phyloP scores from a whole-genome alignment of 805 yeast species.

The Lachancea fermentati region DNA sequence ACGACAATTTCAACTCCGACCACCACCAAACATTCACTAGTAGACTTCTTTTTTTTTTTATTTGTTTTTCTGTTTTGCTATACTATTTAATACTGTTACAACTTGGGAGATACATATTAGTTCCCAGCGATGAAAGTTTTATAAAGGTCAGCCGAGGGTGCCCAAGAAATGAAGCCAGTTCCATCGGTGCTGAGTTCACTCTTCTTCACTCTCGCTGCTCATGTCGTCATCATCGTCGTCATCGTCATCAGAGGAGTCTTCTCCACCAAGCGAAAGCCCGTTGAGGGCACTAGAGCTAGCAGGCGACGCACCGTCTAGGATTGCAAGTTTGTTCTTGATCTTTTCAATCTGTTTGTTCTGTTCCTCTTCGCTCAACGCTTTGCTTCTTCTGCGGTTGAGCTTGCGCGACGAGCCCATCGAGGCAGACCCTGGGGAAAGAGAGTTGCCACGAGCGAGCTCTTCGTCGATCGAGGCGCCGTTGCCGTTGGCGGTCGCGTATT shows the following conservation, averaged over 20 bases:
- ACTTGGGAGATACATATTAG: not conserved
- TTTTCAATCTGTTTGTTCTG: constrained; percentile 62
- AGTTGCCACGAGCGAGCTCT: constrained; percentile 11
- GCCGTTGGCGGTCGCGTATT: constrained; percentile 26
- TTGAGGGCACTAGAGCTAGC: constrained; percentile 32
- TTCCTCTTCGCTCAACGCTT: constrained; percentile 60
- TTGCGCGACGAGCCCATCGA: constrained; percentile 4
- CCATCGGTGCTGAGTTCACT: constrained; percentile 31
- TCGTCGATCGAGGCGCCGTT: constrained; percentile 10
- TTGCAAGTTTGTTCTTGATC: constrained; percentile 69
- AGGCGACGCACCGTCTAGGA: constrained; percentile 53
- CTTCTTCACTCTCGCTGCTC: constrained; percentile 71
- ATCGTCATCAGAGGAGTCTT: constrained; percentile 34
- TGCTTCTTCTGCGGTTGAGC: constrained; percentile 42
- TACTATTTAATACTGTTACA: constrained; percentile 1
- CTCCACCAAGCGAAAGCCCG: constrained; percentile 21
- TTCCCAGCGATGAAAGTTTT: not conserved
- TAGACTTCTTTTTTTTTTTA: not conserved
- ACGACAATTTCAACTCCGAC: no score
- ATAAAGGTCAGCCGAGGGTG: not conserved
- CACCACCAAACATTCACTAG: no score
- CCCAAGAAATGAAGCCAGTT: not conserved
- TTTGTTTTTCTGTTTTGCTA: constrained; percentile 3
- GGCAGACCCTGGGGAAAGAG: constrained; percentile 10
- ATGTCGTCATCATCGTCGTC: constrained; percentile 47